Percentiles rank a stretch among this genome's conserved stretches.
Conservation (phyloP, 768 basidiomycete genomes). For the Phylloporus scabripes region DNA sequence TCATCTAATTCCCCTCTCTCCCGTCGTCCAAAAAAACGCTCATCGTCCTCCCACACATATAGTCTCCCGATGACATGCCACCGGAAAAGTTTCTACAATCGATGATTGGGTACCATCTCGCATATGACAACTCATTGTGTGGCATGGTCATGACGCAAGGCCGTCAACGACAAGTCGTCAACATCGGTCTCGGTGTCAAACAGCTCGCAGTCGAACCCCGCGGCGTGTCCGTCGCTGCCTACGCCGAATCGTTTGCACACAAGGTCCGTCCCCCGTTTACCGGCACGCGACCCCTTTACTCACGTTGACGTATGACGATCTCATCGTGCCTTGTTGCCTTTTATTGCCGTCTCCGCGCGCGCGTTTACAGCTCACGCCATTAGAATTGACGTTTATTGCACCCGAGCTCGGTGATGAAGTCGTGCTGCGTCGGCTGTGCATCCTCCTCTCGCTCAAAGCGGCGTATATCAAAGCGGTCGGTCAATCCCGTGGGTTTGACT, state of each 20-base stretch:
- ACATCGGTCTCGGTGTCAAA: constrained; percentile 78
- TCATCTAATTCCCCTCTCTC: background rate
- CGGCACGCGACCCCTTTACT: background rate
- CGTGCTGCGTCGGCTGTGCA: constrained; percentile 67
- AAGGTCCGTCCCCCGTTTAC: constrained; percentile 44
- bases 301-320: background rate
- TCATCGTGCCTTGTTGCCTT: background rate
- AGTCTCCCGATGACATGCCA: constrained; percentile 56
- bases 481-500: constrained; percentile 76
- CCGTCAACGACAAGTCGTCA: constrained; percentile 64
- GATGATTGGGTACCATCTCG: constrained; percentile 76
- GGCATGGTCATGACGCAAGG: constrained; percentile 89
- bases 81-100: constrained; percentile 62
- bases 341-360: background rate
- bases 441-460: constrained; percentile 73
- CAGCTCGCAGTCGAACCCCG: constrained; percentile 58
- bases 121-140: constrained; percentile 61
- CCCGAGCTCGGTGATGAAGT: constrained; percentile 54
- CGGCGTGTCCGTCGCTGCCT: constrained; percentile 54
- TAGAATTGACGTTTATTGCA: constrained; percentile 50
- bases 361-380: constrained; percentile 36
- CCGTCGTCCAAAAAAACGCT: constrained; percentile 2
- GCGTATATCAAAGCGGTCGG: constrained; percentile 84
- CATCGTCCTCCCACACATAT: background rate
- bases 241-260: constrained; percentile 67